These are phyloP conservation scores for Phialophora tarda DNA, from an alignment of 2,329 filamentous ascomycete genomes.

Conservation along the genomic window DNA sequence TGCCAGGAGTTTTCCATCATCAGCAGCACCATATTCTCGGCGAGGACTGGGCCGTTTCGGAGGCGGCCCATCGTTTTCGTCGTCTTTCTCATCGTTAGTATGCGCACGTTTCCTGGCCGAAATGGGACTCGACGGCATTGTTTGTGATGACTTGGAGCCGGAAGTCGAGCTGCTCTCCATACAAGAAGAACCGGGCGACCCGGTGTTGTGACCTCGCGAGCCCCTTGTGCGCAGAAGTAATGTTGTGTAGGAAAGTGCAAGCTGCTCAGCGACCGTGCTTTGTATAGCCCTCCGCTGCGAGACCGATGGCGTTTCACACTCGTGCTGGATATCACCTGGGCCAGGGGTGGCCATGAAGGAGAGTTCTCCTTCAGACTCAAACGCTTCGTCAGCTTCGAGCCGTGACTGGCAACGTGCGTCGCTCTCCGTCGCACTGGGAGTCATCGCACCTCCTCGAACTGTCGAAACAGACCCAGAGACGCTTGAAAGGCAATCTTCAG, in stretches of 20 bases:
- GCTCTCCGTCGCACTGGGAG: neutral
- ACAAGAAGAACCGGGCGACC: neutral
- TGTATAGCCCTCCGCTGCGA: neutral
- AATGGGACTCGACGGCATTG: neutral
- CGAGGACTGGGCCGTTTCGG: neutral
- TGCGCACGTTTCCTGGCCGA: neutral
- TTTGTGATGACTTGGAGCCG: neutral
- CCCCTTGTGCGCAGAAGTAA: neutral
- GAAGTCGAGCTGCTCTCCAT: neutral
- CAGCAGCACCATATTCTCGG: neutral
- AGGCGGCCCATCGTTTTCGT: neutral
- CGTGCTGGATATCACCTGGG: neutral
- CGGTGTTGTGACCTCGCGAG: neutral
- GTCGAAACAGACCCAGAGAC: neutral
- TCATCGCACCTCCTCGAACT: neutral
- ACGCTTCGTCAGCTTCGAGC: neutral
- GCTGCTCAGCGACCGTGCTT: neutral
- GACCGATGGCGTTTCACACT: neutral
- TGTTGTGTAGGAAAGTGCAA: neutral
- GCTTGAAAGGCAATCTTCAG: neutral
- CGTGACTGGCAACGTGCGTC: neutral
- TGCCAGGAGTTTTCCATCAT: constrained; percentile 41
- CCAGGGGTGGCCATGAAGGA: constrained; percentile 4
- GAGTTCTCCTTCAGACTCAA: constrained; percentile 3
- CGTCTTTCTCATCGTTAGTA: neutral